A percentile compares a stretch with the other conserved stretches of the same genome.
These are phyloP conservation scores for Candida piceae DNA, from an alignment of 805 yeast genomes.

Conservation along the genomic window DNA sequence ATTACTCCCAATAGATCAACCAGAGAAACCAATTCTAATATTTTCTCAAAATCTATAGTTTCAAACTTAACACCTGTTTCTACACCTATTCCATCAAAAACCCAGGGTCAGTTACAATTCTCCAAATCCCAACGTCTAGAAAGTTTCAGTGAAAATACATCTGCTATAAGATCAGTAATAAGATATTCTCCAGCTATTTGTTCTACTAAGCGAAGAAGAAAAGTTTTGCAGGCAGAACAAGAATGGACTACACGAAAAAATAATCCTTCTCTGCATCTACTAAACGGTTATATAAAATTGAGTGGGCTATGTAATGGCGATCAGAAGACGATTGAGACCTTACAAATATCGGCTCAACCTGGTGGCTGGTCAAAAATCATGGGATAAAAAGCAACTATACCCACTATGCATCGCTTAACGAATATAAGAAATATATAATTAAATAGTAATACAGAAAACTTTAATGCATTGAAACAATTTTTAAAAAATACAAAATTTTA, in stretches of 20 bases:
- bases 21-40: too few species aligned
- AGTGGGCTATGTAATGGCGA: not conserved
- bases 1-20: too few species aligned
- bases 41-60: too few species aligned
- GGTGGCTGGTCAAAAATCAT: too few species aligned
- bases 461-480: too few species aligned
- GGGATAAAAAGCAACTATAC: too few species aligned
- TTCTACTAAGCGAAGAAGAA: not conserved
- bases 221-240: constrained; percentile 1
- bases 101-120: not conserved
- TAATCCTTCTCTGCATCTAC: not conserved
- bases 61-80: not conserved
- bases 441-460: too few species aligned
- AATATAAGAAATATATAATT: too few species aligned
- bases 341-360: too few species aligned
- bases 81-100: not conserved
- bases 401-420: too few species aligned
- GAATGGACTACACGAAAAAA: constrained; percentile 1
- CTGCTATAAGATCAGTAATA: not conserved
- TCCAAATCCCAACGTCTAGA: not conserved
- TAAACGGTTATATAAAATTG: constrained; percentile 1
- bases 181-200: not conserved
- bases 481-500: too few species aligned
- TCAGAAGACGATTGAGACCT: too few species aligned
- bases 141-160: constrained; percentile 1